Evolutionary conservation across 2,329 filamentous ascomycete species (phyloP).

Genomic region (Leptographium radiaticola): DNA sequence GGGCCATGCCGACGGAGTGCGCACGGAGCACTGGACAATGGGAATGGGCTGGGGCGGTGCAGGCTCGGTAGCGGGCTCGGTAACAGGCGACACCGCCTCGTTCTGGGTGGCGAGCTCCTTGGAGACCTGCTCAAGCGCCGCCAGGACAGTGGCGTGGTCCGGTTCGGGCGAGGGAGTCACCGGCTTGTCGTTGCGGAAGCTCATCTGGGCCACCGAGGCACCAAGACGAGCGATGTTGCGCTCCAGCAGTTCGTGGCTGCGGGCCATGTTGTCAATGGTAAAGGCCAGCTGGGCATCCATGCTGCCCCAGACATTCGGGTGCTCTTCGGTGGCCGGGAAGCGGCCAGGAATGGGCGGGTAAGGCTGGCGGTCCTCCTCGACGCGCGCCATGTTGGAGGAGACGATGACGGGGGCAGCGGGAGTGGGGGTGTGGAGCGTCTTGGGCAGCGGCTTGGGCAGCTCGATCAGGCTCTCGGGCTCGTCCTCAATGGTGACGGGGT

Average conservation of each 20-base stretch:
- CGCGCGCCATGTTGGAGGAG: slow-evolving; percentile 1
- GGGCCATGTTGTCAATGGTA: slow-evolving; percentile 11
- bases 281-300: slow-evolving; percentile 4
- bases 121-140: neutral
- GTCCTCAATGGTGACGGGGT: slow-evolving; percentile 35
- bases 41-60: slow-evolving; percentile 1
- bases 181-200: neutral
- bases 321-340: neutral
- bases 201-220: slow-evolving; percentile 9
- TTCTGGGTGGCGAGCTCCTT: neutral
- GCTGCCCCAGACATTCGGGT: neutral
- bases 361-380: neutral
- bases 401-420: slow-evolving; percentile 1
- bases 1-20: neutral
- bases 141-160: no score
- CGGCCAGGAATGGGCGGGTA: slow-evolving; percentile 6
- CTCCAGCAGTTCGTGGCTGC: slow-evolving; percentile 13
- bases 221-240: slow-evolving; percentile 10
- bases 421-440: no score
- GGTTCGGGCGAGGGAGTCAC: neutral
- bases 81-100: neutral
- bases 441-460: slow-evolving; percentile 7
- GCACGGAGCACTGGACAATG: neutral
- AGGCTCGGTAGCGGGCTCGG: neutral
- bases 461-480: slow-evolving; percentile 20